Evolutionary conservation across 768 basidiomycete genomes (phyloP), one percentile per base, ranked within the genome.

Genomic region (Mrakia gelida): DNA sequence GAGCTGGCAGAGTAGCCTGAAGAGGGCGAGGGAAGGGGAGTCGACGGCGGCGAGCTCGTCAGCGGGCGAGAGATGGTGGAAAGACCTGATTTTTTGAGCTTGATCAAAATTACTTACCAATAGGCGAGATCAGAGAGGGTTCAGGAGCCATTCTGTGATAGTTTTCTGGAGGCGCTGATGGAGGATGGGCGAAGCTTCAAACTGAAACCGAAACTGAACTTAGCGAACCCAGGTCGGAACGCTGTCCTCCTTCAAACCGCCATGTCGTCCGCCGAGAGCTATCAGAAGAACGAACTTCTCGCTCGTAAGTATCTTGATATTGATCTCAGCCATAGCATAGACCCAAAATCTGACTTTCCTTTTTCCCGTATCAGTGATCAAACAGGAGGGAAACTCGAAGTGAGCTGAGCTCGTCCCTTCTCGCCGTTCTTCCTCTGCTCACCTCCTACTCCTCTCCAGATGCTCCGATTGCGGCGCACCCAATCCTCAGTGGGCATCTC

Each of bases 401-500:
- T 54, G 52, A 70, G 63, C 30, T 18, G 52, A 11, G 15, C 26
- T 68, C 52, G n/a, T 67, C 26, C 23, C 18, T 38, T 28, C 43
- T 0, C 43, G 1, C 45, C 62, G 6, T 45, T 54, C 41, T 41
- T 49, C 74, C 41, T 45, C 26, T 15, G n/a, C 74, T 63, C 28
- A 49, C 26, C 43, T 13, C n/a, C n/a, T n/a, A n/a, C n/a, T 54
- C 41, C 9, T 28, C 23, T 21, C 43, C 52, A 32, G 41, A 11
- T 75, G 74, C 38, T 30, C 30, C 26, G 78, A 79, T 59, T 79
- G 78, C 45, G 41, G 28, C 4, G 94, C 92, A 79, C 94, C 92
- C n/a, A 92, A 93, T 82, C 95, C 95, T 0, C 95, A 96, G 83
- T 98, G 95, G 95, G 93, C 93, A 9, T 82, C 82, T 62, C 83